Percentiles rank a stretch among this genome's conserved stretches.
Evolutionary conservation across 371 early-diverging fungal genomes (phyloP).

Genomic region (Entomophthora muscae): DNA sequence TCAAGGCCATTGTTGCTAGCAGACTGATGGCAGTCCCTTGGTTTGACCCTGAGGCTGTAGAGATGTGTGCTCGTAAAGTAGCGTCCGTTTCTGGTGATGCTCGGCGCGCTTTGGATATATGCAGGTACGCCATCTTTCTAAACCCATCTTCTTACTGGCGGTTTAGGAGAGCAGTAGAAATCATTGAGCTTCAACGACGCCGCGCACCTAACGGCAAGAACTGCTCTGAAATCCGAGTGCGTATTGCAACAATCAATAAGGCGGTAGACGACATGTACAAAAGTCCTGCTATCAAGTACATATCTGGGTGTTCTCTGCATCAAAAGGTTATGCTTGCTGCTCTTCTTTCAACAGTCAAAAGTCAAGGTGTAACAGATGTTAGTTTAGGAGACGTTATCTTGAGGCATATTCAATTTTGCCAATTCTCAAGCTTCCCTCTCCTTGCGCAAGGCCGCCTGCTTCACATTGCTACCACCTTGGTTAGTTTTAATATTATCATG

Average conservation of each 20-base stretch:
- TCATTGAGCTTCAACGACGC: slow-evolving; percentile 33
- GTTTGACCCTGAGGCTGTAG: slow-evolving; percentile 71
- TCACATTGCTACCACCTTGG: background rate
- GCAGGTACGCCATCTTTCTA: slow-evolving; percentile 23
- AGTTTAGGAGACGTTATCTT: background rate
- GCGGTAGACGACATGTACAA: slow-evolving; percentile 6
- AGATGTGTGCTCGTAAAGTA: slow-evolving; percentile 87
- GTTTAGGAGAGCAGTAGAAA: slow-evolving; percentile 66
- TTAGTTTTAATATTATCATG: background rate
- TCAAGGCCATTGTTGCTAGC: slow-evolving; percentile 64
- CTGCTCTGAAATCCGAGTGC: background rate
- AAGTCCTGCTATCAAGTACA: slow-evolving; percentile 5
- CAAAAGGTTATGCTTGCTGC: background rate
- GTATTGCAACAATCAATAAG: slow-evolving; percentile 3
- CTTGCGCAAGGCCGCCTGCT: background rate
- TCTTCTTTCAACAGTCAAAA: background rate
- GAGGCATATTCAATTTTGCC: background rate
- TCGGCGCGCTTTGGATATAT: slow-evolving; percentile 87
- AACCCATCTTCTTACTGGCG: slow-evolving; percentile 8
- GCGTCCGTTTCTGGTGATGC: slow-evolving; percentile 95
- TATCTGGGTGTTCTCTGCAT: slow-evolving; percentile 1
- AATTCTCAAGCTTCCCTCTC: background rate
- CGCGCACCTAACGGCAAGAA: slow-evolving; percentile 10
- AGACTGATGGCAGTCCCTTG: slow-evolving; percentile 51
- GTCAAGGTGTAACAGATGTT: background rate